Conservation (phyloP, 768 basidiomycete species). For the Trametes cinnabarina region DNA sequence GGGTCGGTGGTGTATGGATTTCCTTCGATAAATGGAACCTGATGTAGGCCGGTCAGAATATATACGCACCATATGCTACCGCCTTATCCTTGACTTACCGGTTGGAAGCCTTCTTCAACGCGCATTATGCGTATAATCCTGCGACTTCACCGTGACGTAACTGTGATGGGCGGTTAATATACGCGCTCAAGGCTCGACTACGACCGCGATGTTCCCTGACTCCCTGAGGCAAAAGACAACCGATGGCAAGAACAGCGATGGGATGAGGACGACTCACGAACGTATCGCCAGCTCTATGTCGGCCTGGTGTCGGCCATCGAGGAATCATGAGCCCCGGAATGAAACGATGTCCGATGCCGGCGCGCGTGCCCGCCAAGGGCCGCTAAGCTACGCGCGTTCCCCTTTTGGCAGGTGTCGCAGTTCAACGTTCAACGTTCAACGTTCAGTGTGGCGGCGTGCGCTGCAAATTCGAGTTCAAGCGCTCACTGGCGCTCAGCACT, state of each 20-base stretch:
- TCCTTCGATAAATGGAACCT: slow-evolving; percentile 54
- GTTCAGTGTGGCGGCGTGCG: too few species aligned
- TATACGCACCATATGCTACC: background rate
- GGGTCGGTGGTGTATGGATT: slow-evolving; percentile 64
- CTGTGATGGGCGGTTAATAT: too few species aligned
- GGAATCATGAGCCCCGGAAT: slow-evolving; percentile 10
- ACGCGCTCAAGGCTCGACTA: too few species aligned
- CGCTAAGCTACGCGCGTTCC: background rate
- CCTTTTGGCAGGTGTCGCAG: slow-evolving; percentile 9
- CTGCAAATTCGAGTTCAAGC: too few species aligned
- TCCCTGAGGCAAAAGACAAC: too few species aligned
- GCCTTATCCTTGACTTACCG: slow-evolving; percentile 32
- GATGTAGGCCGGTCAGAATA: slow-evolving; percentile 1
- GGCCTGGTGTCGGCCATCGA: background rate
- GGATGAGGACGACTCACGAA: background rate
- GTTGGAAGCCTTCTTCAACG: slow-evolving; percentile 66
- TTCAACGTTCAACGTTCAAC: background rate
- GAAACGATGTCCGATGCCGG: slow-evolving; percentile 2
- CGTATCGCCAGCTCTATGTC: too few species aligned
- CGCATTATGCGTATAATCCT: slow-evolving; percentile 44
- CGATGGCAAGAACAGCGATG: too few species aligned
- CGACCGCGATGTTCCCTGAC: too few species aligned
- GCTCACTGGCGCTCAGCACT: too few species aligned
- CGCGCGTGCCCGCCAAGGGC: background rate
- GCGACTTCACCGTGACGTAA: background rate